Percentiles rank a stretch among this genome's conserved stretches.
phyloP scores from a whole-genome alignment of 352 stramenopile genomes.

The Phytophthora colocasiae region DNA sequence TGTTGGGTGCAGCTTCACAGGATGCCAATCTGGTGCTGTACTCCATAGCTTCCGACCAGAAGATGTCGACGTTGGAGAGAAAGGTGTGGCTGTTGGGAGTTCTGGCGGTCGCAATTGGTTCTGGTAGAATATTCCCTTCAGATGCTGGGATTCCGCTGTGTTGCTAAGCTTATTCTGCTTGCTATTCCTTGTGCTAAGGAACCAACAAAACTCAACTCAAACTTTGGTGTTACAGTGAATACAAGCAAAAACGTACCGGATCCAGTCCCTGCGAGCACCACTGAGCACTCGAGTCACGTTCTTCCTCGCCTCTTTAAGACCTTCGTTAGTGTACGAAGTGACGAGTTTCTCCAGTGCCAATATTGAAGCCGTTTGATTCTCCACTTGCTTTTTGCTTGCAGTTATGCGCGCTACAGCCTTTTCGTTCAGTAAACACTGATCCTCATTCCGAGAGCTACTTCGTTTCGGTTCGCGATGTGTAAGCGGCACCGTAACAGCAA shows the following conservation, averaged over 20 bases:
- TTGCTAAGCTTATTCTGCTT: constrained; percentile 1
- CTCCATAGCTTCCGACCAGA: constrained; percentile 6
- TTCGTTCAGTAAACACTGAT: neutral
- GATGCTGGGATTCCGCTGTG: constrained; percentile 2
- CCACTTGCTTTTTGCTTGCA: neutral
- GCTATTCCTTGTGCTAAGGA: constrained; percentile 2
- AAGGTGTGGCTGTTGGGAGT: constrained; percentile 12
- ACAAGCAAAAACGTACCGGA: constrained; percentile 13
- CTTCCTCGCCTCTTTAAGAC: constrained; percentile 21
- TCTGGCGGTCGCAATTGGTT: constrained; percentile 29
- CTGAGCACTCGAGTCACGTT: constrained; percentile 9
- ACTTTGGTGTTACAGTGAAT: neutral
- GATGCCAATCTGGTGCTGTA: constrained; percentile 2
- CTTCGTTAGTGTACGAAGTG: constrained; percentile 9
- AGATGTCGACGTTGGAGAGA: constrained; percentile 5
- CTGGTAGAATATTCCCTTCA: constrained; percentile 38
- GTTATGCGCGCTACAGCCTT: neutral
- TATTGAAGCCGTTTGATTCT: neutral
- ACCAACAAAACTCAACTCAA: constrained; percentile 4
- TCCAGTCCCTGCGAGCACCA: constrained; percentile 8
- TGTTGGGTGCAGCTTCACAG: constrained; percentile 1
- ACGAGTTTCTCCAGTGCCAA: constrained; percentile 16
- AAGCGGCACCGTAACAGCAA: constrained; percentile 5
- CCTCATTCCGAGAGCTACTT: neutral
- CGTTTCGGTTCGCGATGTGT: constrained; percentile 4